These are phyloP conservation scores for Colletotrichum liriopes DNA, from an alignment of 2,329 filamentous ascomycete genomes.

Conservation along the genomic window DNA sequence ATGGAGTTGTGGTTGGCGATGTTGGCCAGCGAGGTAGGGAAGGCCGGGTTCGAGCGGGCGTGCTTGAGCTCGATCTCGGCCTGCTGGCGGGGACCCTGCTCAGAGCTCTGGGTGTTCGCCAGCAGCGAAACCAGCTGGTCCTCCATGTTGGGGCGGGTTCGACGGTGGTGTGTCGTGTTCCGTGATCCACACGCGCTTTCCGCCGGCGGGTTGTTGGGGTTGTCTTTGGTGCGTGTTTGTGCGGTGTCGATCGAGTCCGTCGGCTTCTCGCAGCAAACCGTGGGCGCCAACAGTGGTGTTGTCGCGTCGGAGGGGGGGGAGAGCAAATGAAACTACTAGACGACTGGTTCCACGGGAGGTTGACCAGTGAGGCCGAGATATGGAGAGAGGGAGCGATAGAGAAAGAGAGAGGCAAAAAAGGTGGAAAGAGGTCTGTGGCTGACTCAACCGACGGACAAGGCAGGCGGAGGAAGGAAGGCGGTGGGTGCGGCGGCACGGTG, in stretches of 20 bases:
- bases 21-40: slow-evolving; percentile 84
- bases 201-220: background rate
- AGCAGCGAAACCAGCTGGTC: slow-evolving; percentile 92
- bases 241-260: background rate
- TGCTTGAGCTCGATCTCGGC: slow-evolving; percentile 88
- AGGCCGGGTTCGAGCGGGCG: slow-evolving; percentile 78
- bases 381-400: background rate
- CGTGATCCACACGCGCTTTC: slow-evolving; percentile 1
- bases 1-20: slow-evolving; percentile 85
- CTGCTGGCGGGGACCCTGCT: slow-evolving; percentile 83
- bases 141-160: slow-evolving; percentile 75
- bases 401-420: background rate
- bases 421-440: slow-evolving; percentile 8
- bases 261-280: slow-evolving; percentile 7
- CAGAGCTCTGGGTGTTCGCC: slow-evolving; percentile 85
- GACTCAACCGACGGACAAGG: slow-evolving; percentile 19
- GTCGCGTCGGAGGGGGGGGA: background rate
- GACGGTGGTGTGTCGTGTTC: slow-evolving; percentile 2
- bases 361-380: slow-evolving; percentile 7
- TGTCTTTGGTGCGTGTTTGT: slow-evolving; percentile 1
- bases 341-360: background rate
- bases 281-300: slow-evolving; percentile 8
- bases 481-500: slow-evolving; percentile 15
- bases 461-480: background rate
- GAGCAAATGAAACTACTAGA: background rate